Evolutionary conservation across 164 flowering plant species (phyloP), one percentile per base, ranked within the genome.

Genomic region (Akebia trifoliata): DNA sequence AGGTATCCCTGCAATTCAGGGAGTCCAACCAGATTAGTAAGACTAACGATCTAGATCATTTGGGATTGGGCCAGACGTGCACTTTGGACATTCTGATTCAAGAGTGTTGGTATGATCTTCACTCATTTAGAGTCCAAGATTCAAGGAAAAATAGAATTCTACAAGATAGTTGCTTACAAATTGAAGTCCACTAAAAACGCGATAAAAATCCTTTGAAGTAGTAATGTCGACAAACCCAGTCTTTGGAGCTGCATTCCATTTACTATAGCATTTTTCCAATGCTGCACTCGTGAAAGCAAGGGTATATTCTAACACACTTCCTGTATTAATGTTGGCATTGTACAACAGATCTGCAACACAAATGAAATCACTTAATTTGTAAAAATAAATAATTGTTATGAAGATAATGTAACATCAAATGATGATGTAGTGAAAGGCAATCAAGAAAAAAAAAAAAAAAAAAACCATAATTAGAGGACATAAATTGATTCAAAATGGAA

Each of bases 251-350:
- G 83, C 86, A 77, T 82, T 87, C 99, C 99, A 93, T 73, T 86
- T 90, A 68, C 74, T 78, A 34, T 94, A 84, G 61, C 72, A 87
- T 60, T 85, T 90, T 57, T 93, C 99, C 60, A 93, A 58, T 42
- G 96, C 90, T 26, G 99, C 99, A 81, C 97, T 93, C 48, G 88
- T 84, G 60, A 90, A 93, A 52, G 99, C 99, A 73, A 93, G 92
- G 48, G 96, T 73, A 76, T 93, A 93, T 67, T 93, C 99, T 63
- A 93, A 81, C 35, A 93, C 84, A 69, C 96, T 90, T 72, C 97
- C 97, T 28, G 90, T 76, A 61, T 87, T 84, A 67, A 90, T 62
- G 71, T 86, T 93, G 40, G 97, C 83, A 59, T 80, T 93, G 79
- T 87, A 93, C 57, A 93, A 68, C 39, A 90, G 72, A 81, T 90